These are phyloP conservation scores for Viola pubescens DNA, from an alignment of 441 rosid genomes.

Conservation along the genomic window DNA sequence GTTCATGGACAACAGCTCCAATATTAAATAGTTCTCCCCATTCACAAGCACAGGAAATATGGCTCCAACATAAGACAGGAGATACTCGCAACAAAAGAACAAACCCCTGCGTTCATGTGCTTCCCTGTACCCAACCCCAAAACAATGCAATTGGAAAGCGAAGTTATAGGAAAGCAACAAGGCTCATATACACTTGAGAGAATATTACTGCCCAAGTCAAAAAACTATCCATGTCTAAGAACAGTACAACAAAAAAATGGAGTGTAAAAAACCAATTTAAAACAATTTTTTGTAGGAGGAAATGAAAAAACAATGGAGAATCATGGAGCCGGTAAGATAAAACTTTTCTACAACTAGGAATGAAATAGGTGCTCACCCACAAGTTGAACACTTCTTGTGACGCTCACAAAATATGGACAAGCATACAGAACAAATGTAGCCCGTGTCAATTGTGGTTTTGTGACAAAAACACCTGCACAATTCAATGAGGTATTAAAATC, in stretches of 20 bases:
- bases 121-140: background rate
- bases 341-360: background rate
- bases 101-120: background rate
- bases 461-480: constrained; percentile 88
- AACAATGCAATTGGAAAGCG: background rate
- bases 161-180: background rate
- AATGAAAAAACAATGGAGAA: background rate
- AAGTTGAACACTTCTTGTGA: constrained; percentile 86
- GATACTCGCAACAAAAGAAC: too few species aligned
- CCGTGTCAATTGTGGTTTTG: constrained; percentile 91
- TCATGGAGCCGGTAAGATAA: background rate
- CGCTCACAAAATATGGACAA: constrained; percentile 90
- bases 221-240: background rate
- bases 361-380: constrained; percentile 51
- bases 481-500: constrained; percentile 2
- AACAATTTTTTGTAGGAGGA: background rate
- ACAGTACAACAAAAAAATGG: background rate
- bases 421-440: constrained; percentile 92
- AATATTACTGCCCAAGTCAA: constrained; percentile 1
- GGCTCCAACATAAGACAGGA: too few species aligned
- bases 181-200: background rate
- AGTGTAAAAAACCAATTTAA: background rate
- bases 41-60: too few species aligned
- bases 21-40: too few species aligned
- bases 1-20: too few species aligned